Percentiles rank a stretch among this genome's conserved stretches.
Conservation (phyloP, 2,329 filamentous ascomycete genomes). For the Sarocladium strictum region DNA sequence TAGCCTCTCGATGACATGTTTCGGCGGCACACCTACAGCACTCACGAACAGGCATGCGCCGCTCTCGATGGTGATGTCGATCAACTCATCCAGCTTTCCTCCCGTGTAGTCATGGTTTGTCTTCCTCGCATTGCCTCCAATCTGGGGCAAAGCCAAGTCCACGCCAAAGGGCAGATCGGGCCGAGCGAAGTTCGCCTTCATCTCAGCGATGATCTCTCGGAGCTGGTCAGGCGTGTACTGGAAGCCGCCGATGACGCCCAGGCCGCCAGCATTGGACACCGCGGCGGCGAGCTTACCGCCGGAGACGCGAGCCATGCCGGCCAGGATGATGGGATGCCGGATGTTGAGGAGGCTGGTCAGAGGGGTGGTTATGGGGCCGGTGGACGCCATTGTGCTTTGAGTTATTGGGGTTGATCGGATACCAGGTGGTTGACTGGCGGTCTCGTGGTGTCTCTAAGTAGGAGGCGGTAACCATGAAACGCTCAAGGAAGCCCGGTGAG, state of each 20-base stretch:
- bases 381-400: constrained; percentile 29
- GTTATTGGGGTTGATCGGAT: background rate
- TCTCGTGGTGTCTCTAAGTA: background rate
- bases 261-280: constrained; percentile 81
- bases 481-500: background rate
- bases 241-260: constrained; percentile 68
- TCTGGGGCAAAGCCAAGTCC: constrained; percentile 84
- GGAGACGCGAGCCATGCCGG: constrained; percentile 87
- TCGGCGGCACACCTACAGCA: constrained; percentile 82
- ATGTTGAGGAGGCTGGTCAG: constrained; percentile 76
- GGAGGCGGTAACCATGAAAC: background rate
- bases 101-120: constrained; percentile 96
- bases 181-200: constrained; percentile 66
- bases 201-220: constrained; percentile 74
- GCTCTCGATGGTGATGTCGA: constrained; percentile 78
- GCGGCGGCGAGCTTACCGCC: constrained; percentile 74
- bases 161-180: constrained; percentile 79
- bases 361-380: constrained; percentile 63
- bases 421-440: background rate
- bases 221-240: constrained; percentile 70
- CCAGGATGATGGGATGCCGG: constrained; percentile 82
- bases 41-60: constrained; percentile 82
- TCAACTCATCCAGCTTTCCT: constrained; percentile 79
- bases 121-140: constrained; percentile 75
- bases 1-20: constrained; percentile 64